phyloP scores from a whole-genome alignment of 1,139 yeast genomes.

The Saccharomyces pastorianus region DNA sequence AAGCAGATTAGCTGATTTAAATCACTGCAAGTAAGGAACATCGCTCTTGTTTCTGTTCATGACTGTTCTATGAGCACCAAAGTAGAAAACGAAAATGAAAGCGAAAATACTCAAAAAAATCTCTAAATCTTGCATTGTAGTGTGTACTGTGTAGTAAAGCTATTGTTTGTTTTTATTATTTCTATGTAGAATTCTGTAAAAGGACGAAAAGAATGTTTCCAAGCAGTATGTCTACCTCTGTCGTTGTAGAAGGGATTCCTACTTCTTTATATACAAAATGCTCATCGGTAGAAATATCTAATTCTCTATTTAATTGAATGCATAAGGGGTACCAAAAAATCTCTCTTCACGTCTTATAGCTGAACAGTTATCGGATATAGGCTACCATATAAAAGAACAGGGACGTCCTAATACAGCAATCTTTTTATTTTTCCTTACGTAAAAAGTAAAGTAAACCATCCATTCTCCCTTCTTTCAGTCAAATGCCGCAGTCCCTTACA shows the following conservation, averaged over 20 bases:
- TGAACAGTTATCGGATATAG: not conserved
- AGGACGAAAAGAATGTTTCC: not conserved
- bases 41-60: slow-evolving; percentile 13
- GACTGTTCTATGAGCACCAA: slow-evolving; percentile 11
- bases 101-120: slow-evolving; percentile 11
- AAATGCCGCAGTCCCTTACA: not conserved
- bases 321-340: not conserved
- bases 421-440: not conserved
- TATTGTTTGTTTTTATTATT: not conserved
- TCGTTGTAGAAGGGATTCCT: not conserved
- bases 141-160: not conserved
- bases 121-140: slow-evolving; percentile 10
- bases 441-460: not conserved
- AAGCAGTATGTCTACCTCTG: not conserved
- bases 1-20: not conserved
- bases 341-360: not conserved
- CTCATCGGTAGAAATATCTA: not conserved
- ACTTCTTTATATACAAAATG: not conserved
- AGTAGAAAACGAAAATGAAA: slow-evolving; percentile 10
- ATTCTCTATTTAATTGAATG: not conserved
- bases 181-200: not conserved
- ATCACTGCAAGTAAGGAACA: slow-evolving; percentile 10
- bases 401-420: not conserved
- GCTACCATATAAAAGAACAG: not conserved
- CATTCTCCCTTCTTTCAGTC: not conserved